Base-by-base conservation (phyloP, 2,329 filamentous ascomycete genomes). In the Cytospora mali region DNA sequence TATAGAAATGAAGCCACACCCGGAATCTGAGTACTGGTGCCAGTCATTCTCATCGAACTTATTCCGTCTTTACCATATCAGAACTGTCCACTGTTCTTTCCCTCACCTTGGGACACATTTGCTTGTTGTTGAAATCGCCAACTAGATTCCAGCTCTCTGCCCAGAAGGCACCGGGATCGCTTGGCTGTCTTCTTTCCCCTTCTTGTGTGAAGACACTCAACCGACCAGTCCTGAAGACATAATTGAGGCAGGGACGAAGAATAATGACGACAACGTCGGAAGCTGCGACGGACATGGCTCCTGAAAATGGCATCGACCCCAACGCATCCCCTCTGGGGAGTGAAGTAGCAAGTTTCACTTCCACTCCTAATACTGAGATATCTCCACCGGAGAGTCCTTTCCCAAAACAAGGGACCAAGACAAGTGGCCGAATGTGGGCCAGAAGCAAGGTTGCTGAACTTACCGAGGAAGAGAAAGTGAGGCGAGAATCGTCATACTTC, bases 391-490 rank as follows among this genome's bases (percentile, higher is more conserved):
- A 71, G 46, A 83, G 78, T 65, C 79, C 79, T 3, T 69, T 75
- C 29, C 73, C 74, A 21, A 72, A 76, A 29, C 76, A 76, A 16
- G 33, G 65, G 69, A 66, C 50, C 69, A 64, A 72, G 14, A 68
- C 76, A 10, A 74, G 74, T 65, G 72, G 79, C 65, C 77, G 81
- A 59, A 68, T 73, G 35, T 70, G 74, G 31, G 79, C 81, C 18
- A 77, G 71, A 67, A 78, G 82, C 68, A 84, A 85, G 68, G 71
- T 88, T 39, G 75, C 77, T 50, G 75, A 76, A 66, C 72, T 88
- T 48, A 83, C 79, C 11, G 71, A 84, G 50, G 81, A 85, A 60
- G 85, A 88, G 71, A 88, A 88, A 76, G 83, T 83, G 66, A 66
- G 68, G 7, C 42, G 14, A 57, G 11, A 46, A 23, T 25, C 33